Base-by-base conservation (phyloP, 768 basidiomycete genomes). In the Epithele typhae region DNA sequence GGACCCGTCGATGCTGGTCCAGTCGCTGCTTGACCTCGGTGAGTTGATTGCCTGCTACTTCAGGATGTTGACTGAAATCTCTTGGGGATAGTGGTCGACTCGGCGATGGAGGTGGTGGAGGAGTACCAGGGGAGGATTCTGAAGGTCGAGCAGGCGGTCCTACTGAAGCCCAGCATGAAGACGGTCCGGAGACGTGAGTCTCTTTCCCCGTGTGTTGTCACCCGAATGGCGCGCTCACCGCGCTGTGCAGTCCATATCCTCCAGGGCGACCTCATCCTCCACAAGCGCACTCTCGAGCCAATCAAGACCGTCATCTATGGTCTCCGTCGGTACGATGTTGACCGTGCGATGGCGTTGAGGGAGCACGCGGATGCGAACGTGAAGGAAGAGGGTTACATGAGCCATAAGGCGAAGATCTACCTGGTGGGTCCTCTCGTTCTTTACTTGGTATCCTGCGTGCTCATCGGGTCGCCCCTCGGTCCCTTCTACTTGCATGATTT, bases 211-310 rank as follows among this genome's bases (percentile, higher is more conserved):
- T 38, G n/a, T n/a, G n/a, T n/a, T 22, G n/a, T n/a, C 12, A 5
- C 30, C 15, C 19, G 27, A 15, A 9, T 17, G 1, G 8, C 22
- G 24, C 7, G 38, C 25, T 45, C 12, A 49, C 30, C n/a, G 4
- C 14, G 6, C 21, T 17, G 30, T n/a, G 12, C 51, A 85, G 84
- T 90, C 35, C 87, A 88, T 56, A 84, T 90, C 46, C 71, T 87
- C 17, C 82, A 81, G 35, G 85, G 83, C 14, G 85, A 90, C 55
- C 71, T 90, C 4, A 81, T 80, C 46, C 65, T 87, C 38, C 82
- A 84, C 60, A 87, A 85, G 58, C 77, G 84, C 17, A 85, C 85
- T 3, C 70, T 87, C 12, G 82, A 81, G 30, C 87, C 87, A 0
- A 75, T 90, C 56, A 84, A 78, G 56, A 77, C 79, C 0, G 67